Conservation (phyloP, 352 stramenopile species). For the Globisporangium spinosum region DNA sequence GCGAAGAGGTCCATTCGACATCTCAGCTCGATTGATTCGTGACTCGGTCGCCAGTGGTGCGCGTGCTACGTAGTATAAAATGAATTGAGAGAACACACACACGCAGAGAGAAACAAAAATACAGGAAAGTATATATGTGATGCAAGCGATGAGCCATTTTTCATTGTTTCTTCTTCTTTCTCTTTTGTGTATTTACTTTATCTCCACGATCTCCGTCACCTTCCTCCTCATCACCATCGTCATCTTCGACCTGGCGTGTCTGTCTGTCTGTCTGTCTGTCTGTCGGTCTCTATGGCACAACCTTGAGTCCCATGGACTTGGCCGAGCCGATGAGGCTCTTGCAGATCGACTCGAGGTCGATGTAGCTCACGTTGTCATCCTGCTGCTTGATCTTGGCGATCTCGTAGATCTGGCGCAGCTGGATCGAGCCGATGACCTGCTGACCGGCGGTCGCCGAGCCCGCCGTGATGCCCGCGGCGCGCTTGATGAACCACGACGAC, state of each 20-base stretch:
- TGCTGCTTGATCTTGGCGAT: constrained; percentile 97
- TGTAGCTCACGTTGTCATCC: constrained; percentile 92
- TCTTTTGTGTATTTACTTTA: constrained; percentile 2
- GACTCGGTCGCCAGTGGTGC: background rate
- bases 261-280: background rate
- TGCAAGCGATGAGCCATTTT: background rate
- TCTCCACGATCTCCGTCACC: background rate
- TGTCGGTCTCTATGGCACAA: constrained; percentile 45
- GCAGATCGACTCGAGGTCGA: constrained; percentile 90
- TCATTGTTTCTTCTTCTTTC: background rate
- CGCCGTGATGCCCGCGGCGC: constrained; percentile 81
- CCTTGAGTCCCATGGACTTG: constrained; percentile 90
- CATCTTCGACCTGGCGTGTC: background rate
- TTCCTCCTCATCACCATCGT: background rate
- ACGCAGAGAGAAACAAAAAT: constrained; percentile 4
- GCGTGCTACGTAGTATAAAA: background rate
- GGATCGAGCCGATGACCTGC: constrained; percentile 80
- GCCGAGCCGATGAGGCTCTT: constrained; percentile 92
- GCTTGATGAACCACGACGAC: constrained; percentile 93
- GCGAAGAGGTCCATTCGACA: background rate
- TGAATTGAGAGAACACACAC: background rate
- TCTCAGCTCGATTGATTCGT: too few species aligned
- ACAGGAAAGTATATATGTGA: constrained; percentile 8
- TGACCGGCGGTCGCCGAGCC: constrained; percentile 76
- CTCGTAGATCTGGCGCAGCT: constrained; percentile 96